phyloP scores from a whole-genome alignment of 1,139 yeast species.

The Debaryomyces sp. region DNA sequence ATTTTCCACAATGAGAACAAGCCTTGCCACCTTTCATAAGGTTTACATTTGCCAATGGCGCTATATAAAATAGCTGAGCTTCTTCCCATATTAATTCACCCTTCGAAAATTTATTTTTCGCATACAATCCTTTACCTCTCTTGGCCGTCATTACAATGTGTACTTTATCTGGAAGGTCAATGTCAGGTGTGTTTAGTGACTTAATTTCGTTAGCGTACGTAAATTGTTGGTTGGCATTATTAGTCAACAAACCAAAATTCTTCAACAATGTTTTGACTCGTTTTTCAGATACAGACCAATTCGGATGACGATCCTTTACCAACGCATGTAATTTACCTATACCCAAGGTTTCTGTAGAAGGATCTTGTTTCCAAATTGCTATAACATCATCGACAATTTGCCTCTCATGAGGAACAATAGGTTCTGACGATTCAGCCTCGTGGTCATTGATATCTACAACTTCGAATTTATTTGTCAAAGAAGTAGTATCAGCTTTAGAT shows the following conservation, averaged over 20 bases:
- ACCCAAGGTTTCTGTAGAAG: conserved; percentile 61
- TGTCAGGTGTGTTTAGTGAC: conserved; percentile 54
- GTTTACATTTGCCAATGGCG: conserved; percentile 69
- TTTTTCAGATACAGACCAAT: conserved; percentile 67
- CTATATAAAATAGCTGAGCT: conserved; percentile 64
- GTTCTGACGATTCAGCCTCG: conserved; percentile 25
- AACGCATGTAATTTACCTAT: conserved; percentile 54
- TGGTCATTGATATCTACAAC: conserved; percentile 38
- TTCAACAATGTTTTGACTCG: conserved; percentile 57
- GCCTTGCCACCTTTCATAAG: conserved; percentile 69
- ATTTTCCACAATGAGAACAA: conserved; percentile 78
- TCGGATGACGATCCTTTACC: conserved; percentile 54
- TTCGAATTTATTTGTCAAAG: conserved; percentile 23
- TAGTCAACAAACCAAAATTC: conserved; percentile 52
- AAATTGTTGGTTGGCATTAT: conserved; percentile 33
- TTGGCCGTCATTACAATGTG: conserved; percentile 45
- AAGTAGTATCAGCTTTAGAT: background rate
- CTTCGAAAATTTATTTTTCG: conserved; percentile 45
- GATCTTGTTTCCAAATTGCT: conserved; percentile 68
- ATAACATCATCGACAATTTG: conserved; percentile 66
- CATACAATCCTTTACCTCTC: conserved; percentile 53
- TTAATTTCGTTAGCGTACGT: conserved; percentile 57
- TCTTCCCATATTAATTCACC: conserved; percentile 64
- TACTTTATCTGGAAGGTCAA: conserved; percentile 50
- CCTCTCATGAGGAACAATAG: conserved; percentile 60